Conservation (phyloP, 1,284 basidiomycete species). For the Cutaneotrichosporon sp. region DNA sequence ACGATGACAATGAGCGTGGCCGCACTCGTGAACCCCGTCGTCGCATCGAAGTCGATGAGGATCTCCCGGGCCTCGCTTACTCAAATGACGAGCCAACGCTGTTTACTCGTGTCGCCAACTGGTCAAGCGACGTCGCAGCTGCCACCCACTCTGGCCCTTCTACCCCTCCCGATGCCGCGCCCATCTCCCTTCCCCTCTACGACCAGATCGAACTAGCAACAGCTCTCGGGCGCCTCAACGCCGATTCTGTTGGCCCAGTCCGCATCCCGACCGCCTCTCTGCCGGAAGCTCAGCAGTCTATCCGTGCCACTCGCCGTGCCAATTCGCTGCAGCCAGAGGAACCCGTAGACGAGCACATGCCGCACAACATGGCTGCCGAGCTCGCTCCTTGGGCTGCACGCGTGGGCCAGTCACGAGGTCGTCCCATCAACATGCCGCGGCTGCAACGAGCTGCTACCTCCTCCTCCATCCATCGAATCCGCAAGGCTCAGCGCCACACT, state of each 20-base stretch:
- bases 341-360: neutral
- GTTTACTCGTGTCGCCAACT: neutral
- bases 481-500: neutral
- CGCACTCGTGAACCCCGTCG: conserved; percentile 1
- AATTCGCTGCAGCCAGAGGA: neutral
- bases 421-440: conserved; percentile 6
- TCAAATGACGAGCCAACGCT: conserved; percentile 1
- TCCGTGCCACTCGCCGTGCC: neutral
- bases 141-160: neutral
- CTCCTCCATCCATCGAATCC: neutral
- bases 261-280: neutral
- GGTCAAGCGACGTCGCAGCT: conserved; percentile 5
- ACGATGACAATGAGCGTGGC: neutral
- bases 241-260: neutral
- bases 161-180: neutral
- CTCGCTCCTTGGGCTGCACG: conserved; percentile 7
- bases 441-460: neutral
- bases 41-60: neutral
- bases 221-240: conserved; percentile 1
- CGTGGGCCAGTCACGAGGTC: conserved; percentile 7
- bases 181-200: neutral
- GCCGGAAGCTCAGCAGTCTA: too few species aligned
- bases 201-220: neutral
- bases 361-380: neutral
- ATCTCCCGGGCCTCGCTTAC: neutral